Conservation (phyloP, 164 flowering plant genomes). For the Vitis riparia region DNA sequence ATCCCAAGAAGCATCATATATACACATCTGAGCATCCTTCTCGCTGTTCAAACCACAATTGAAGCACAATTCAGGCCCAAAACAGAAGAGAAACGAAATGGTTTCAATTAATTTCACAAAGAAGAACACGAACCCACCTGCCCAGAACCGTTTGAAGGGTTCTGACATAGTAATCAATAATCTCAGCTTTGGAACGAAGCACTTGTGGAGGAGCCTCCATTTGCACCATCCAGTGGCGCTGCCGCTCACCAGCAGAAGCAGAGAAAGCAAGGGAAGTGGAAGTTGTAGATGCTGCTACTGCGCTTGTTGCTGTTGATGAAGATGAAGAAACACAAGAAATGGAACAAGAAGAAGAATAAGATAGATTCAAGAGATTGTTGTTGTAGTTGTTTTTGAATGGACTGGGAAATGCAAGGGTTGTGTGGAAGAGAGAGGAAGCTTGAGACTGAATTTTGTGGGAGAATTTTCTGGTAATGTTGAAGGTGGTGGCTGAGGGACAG, state of each 20-base stretch:
- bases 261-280: slow-evolving; percentile 11
- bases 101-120: background rate
- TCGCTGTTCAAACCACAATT: slow-evolving; percentile 40
- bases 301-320: too few species aligned
- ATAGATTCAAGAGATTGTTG: background rate
- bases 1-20: slow-evolving; percentile 63
- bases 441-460: slow-evolving; percentile 5
- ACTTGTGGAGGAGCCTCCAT: slow-evolving; percentile 50
- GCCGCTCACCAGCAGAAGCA: slow-evolving; percentile 8
- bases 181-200: slow-evolving; percentile 39
- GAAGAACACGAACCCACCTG: slow-evolving; percentile 34
- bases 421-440: background rate
- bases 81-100: background rate
- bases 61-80: background rate
- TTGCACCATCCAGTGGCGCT: slow-evolving; percentile 56
- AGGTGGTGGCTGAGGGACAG: slow-evolving; percentile 13
- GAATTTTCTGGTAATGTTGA: slow-evolving; percentile 4
- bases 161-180: slow-evolving; percentile 58
- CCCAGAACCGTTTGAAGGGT: slow-evolving; percentile 56
- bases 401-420: slow-evolving; percentile 9
- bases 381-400: slow-evolving; percentile 5
- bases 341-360: slow-evolving; percentile 6
- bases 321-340: slow-evolving; percentile 1
- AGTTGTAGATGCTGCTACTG: slow-evolving; percentile 15
- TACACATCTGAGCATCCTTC: slow-evolving; percentile 78